phyloP scores from a whole-genome alignment of 768 basidiomycete genomes.

The Auriscalpium microsporum region DNA sequence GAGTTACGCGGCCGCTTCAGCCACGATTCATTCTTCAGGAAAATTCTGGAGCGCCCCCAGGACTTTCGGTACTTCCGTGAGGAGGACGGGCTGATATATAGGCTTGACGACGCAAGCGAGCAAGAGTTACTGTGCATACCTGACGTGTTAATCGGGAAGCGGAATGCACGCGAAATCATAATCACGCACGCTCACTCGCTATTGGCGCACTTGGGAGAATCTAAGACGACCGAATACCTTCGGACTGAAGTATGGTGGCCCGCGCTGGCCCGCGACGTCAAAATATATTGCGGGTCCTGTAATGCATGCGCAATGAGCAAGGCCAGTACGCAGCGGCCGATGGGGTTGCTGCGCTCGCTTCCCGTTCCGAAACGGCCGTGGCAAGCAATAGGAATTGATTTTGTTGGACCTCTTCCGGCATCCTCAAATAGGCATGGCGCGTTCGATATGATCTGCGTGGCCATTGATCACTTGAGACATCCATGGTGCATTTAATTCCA shows the following conservation, averaged over 20 bases:
- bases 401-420: slow-evolving; percentile 14
- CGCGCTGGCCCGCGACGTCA: slow-evolving; percentile 4
- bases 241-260: slow-evolving; percentile 15
- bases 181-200: slow-evolving; percentile 16
- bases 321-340: slow-evolving; percentile 5
- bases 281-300: slow-evolving; percentile 13
- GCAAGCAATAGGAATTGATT: slow-evolving; percentile 15
- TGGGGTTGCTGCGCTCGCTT: not conserved
- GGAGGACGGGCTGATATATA: not conserved
- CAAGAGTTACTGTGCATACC: slow-evolving; percentile 4
- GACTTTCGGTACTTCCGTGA: not conserved
- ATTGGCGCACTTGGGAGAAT: slow-evolving; percentile 14
- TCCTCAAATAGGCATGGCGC: slow-evolving; percentile 11
- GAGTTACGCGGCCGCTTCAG: not conserved
- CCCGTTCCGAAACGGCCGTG: slow-evolving; percentile 5
- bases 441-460: slow-evolving; percentile 19
- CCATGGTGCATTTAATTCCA: slow-evolving; percentile 22
- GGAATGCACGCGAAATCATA: slow-evolving; percentile 9
- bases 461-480: slow-evolving; percentile 13
- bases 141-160: not conserved
- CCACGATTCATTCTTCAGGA: not conserved
- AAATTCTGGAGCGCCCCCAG: not conserved
- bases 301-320: slow-evolving; percentile 7
- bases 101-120: too few species aligned
- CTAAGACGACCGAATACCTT: slow-evolving; percentile 14